Evolutionary conservation across 208 protist genomes (phyloP).

Genomic region (Tritrichomonas musculus): DNA sequence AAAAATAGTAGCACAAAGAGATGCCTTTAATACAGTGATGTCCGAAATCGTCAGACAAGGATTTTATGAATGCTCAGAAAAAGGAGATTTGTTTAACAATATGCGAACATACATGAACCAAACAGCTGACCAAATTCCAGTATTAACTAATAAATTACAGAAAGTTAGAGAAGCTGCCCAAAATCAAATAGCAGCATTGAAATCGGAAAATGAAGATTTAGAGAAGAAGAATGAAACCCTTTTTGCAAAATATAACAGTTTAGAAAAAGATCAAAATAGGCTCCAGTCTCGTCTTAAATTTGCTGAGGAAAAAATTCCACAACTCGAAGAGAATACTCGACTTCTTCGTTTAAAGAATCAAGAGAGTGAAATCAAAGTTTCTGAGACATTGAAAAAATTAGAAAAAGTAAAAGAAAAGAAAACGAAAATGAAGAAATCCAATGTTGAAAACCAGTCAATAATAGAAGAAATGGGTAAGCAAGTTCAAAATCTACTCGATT

Average conservation of each 20-base stretch:
- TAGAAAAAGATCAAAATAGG: too few species aligned
- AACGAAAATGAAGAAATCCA: too few species aligned
- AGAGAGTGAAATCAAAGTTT: too few species aligned
- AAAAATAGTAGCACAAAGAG: neutral
- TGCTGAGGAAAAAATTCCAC: neutral
- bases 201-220: neutral
- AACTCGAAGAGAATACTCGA: neutral
- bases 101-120: neutral
- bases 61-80: neutral
- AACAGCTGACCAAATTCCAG: neutral
- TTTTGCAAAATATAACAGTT: neutral
- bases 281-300: neutral
- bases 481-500: too few species aligned
- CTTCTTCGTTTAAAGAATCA: neutral
- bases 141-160: neutral
- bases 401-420: too few species aligned
- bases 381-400: too few species aligned
- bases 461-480: too few species aligned
- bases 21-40: constrained; percentile 6
- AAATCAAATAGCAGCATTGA: neutral
- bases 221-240: neutral
- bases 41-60: neutral
- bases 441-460: too few species aligned
- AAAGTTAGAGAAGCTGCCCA: neutral
- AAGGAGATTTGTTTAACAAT: neutral